Percentiles rank a stretch among this genome's conserved stretches.
phyloP scores from a whole-genome alignment of 2,329 filamentous ascomycete species.

The Cordyceps pruinosa region DNA sequence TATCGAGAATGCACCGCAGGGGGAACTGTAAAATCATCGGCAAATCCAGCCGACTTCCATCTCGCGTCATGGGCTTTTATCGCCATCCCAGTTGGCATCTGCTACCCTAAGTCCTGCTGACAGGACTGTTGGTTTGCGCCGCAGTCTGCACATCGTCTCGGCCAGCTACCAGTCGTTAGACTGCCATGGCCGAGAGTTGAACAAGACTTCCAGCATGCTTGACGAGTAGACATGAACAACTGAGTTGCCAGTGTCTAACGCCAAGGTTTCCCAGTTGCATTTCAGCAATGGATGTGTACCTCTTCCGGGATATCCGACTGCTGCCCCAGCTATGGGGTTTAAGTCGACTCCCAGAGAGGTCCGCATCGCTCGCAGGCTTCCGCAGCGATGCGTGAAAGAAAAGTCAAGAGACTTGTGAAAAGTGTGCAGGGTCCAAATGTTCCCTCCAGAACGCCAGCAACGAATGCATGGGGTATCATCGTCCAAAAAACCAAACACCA shows the following conservation, averaged over 20 bases:
- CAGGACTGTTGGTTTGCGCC: slow-evolving; percentile 1
- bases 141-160: background rate
- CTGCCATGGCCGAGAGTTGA: background rate
- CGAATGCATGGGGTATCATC: slow-evolving; percentile 2
- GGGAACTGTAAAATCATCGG: slow-evolving; percentile 12
- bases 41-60: slow-evolving; percentile 13
- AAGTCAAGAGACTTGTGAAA: background rate
- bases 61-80: slow-evolving; percentile 14
- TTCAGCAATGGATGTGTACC: background rate
- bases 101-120: slow-evolving; percentile 12
- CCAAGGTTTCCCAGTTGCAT: background rate
- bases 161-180: background rate
- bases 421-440: background rate
- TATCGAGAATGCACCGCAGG: slow-evolving; percentile 10
- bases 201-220: background rate
- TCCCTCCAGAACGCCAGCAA: background rate
- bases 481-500: background rate
- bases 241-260: background rate
- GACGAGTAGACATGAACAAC: background rate
- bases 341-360: background rate
- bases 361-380: background rate
- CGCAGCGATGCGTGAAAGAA: background rate
- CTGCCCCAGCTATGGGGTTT: background rate
- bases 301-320: background rate
- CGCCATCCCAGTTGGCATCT: slow-evolving; percentile 15